Conservation (phyloP, 176 grass and related monocot species). For the Otatea glauca region DNA sequence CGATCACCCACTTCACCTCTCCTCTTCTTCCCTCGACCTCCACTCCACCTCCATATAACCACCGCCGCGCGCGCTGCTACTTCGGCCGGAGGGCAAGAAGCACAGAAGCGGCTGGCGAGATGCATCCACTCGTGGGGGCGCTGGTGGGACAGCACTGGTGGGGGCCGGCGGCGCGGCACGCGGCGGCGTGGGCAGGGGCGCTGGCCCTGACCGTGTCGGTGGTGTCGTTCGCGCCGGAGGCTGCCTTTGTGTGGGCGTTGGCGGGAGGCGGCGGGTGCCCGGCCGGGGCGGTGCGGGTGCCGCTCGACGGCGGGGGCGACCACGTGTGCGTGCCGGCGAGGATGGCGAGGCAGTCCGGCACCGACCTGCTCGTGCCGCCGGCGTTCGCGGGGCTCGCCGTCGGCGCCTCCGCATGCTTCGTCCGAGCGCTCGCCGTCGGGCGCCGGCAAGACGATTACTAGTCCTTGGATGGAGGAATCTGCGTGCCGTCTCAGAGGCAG, state of each 20-base stretch:
- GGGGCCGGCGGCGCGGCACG: constrained; percentile 48
- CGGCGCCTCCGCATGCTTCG: constrained; percentile 70
- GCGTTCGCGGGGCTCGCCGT: constrained; percentile 76
- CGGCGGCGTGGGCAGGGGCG: constrained; percentile 60
- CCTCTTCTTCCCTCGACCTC: not conserved
- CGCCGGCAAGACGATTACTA: constrained; percentile 43
- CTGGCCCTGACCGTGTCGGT: constrained; percentile 61
- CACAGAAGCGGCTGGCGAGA: not conserved
- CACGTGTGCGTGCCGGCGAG: constrained; percentile 60
- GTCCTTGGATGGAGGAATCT: not conserved
- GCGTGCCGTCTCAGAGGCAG: not conserved
- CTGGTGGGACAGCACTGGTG: constrained; percentile 30
- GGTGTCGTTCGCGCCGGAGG: constrained; percentile 68
- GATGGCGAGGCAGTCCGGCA: constrained; percentile 46
- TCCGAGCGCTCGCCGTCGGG: constrained; percentile 65
- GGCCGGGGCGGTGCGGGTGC: constrained; percentile 52
- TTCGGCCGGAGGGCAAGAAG: no score
- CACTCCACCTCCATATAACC: constrained; percentile 3
- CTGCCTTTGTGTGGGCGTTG: constrained; percentile 78
- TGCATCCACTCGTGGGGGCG: constrained; percentile 50
- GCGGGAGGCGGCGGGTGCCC: constrained; percentile 26
- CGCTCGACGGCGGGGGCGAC: constrained; percentile 61
- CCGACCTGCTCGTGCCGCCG: constrained; percentile 72
- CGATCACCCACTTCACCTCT: constrained; percentile 17
- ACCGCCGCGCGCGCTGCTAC: not conserved